Percentiles rank a stretch among this genome's conserved stretches.
These are phyloP conservation scores for Eucalyptus curtisii DNA, from an alignment of 345 rosid species.

Conservation along the genomic window DNA sequence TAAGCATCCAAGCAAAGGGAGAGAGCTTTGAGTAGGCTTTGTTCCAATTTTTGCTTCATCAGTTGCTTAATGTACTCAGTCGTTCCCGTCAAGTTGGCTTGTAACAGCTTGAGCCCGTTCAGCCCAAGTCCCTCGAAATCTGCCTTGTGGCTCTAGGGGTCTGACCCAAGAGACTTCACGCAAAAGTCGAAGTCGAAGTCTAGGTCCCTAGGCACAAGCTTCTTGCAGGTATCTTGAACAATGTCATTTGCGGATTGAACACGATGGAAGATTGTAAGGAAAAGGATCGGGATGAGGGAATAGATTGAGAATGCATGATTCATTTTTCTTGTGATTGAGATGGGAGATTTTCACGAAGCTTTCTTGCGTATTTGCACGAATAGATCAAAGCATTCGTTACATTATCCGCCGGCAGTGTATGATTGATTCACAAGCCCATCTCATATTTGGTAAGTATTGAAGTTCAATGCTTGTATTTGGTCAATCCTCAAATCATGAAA, in stretches of 20 bases:
- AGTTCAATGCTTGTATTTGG: no score
- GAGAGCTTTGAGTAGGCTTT: no score
- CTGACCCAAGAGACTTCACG: neutral
- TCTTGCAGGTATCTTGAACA: neutral
- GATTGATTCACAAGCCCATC: no score
- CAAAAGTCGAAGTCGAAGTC: neutral
- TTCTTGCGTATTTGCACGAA: neutral
- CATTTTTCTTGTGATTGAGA: neutral
- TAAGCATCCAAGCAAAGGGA: no score
- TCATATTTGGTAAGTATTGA: no score
- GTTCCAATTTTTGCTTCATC: neutral
- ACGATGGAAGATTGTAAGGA: neutral
- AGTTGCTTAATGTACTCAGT: neutral
- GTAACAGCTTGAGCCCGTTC: neutral
- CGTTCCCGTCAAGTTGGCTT: neutral
- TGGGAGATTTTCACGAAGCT: neutral
- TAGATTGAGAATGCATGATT: neutral
- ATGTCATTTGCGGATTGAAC: neutral
- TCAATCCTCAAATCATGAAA: no score
- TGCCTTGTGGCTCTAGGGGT: neutral
- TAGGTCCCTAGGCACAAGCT: neutral
- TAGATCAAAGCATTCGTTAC: no score
- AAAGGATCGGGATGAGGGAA: neutral
- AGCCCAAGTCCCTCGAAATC: neutral
- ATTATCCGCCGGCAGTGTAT: no score